Base-by-base conservation (phyloP, 805 yeast genomes). In the Priceomyces melissophilus region DNA sequence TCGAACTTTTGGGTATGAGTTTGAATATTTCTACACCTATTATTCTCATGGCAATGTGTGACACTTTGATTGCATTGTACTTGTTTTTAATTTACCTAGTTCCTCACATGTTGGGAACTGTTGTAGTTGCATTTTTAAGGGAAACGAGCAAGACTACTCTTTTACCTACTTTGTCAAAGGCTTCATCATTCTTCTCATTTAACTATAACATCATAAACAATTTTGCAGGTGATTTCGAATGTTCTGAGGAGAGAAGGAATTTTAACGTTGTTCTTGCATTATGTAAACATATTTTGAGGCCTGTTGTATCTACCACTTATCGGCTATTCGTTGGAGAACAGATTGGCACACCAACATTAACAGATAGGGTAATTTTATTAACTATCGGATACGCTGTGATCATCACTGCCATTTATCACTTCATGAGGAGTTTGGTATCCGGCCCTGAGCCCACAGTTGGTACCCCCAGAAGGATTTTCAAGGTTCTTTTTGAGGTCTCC, bases 401-500 rank as follows among this genome's bases (percentile, higher is more conserved):
- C 17, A 58, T 58, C 4, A 32, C 44, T 10, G 49, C 45, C 3
- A 41, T 70, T 11, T 42, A 61, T 36, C 50, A 43, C 32, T 53
- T 57, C 39, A 61, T 73, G 67, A 45, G 50, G 6, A 32, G 45
- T n/a, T 57, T 69, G 32, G 32, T 50, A 0, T 49, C 69, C 1
- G 62, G 67, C 2, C 36, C 39, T 2, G 68, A 68, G 27, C 83
- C 85, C 1, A 49, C 79, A 2, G 49, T 61, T 34, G 82, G 84
- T 0, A 60, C 64, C 2, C 64, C 74, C 38, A 72, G 93, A 46
- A 60, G 65, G 9, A 38, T 76, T 2, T 84, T 78, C 53, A 70
- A 73, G 38, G 48, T 73, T 2, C 54, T 83, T 23, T 76, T 81
- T 52, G 83, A 79, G 43, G 46, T 79, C 8, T 63, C 72, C 14